Evolutionary conservation across 78 protist genomes (phyloP).

Genomic region (Creolimax fragrantissima): DNA sequence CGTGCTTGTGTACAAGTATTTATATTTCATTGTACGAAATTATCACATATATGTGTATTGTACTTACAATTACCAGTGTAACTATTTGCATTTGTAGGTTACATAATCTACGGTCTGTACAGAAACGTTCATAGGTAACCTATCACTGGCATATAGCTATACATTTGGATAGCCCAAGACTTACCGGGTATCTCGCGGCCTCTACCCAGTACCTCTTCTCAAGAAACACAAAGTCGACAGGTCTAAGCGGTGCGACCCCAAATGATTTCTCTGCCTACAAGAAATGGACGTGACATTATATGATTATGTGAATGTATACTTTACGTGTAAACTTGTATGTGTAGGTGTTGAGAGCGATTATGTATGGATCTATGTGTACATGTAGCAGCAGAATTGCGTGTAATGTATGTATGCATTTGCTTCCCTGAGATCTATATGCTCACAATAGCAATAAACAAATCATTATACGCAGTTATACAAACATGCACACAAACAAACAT

Average conservation of each 20-base stretch:
- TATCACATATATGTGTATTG: neutral
- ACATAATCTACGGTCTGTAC: neutral
- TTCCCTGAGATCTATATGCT: neutral
- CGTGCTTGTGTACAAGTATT: neutral
- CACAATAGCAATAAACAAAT: neutral
- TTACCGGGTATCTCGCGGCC: constrained; percentile 20
- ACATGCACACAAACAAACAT: neutral
- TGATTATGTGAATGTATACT: neutral
- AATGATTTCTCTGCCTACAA: no score
- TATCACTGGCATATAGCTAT: neutral
- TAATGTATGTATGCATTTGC: neutral
- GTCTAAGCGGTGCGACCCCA: no score
- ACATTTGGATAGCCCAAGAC: neutral
- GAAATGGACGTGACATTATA: no score
- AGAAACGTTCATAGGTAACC: neutral
- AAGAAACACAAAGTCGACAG: neutral
- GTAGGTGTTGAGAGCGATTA: neutral
- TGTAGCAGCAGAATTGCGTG: neutral
- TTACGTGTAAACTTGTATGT: neutral
- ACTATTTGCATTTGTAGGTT: neutral
- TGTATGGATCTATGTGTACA: neutral
- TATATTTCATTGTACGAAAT: neutral
- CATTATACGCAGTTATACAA: neutral
- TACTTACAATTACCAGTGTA: neutral
- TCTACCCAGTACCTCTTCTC: neutral